Conservation (phyloP, 768 basidiomycete genomes). For the Hemileccinum rubropunctum region DNA sequence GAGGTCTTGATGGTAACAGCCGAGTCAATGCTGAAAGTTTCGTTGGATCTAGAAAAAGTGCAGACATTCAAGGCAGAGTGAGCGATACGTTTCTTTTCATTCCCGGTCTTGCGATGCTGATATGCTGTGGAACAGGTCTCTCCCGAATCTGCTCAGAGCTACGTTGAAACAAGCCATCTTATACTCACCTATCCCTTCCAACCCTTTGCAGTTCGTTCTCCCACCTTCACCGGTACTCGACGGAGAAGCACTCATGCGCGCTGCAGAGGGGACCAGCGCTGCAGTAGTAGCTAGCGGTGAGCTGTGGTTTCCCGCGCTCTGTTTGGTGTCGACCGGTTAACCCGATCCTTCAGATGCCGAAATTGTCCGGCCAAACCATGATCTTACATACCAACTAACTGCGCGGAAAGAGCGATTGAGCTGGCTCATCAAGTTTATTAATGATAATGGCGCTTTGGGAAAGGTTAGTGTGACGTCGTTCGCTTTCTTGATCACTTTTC, state of each 20-base stretch:
- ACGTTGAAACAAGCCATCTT: conserved; percentile 83
- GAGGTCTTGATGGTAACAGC: conserved; percentile 51
- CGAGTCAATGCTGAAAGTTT: conserved; percentile 65
- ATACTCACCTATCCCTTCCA: conserved; percentile 71
- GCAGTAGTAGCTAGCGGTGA: conserved; percentile 73
- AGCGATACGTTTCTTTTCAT: conserved; percentile 18
- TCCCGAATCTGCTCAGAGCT: conserved; percentile 66
- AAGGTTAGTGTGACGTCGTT: conserved; percentile 48
- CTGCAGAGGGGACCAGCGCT: conserved; percentile 70
- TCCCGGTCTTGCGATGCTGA: not conserved
- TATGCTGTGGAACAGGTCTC: conserved; percentile 49
- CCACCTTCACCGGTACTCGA: conserved; percentile 66
- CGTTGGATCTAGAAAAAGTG: conserved; percentile 60
- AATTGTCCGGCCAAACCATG: conserved; percentile 72
- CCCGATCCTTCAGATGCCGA: conserved; percentile 46
- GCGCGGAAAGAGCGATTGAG: conserved; percentile 72
- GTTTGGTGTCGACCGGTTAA: not conserved
- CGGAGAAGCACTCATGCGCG: conserved; percentile 74
- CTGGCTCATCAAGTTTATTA: conserved; percentile 88
- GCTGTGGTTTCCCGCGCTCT: not conserved
- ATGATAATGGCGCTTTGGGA: conserved; percentile 74
- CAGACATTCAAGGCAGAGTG: conserved; percentile 62
- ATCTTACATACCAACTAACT: conserved; percentile 73
- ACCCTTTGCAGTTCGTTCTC: conserved; percentile 78
- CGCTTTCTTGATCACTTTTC: not conserved